phyloP scores from a whole-genome alignment of 2,329 filamentous ascomycete genomes.

The Rutstroemia sp. region DNA sequence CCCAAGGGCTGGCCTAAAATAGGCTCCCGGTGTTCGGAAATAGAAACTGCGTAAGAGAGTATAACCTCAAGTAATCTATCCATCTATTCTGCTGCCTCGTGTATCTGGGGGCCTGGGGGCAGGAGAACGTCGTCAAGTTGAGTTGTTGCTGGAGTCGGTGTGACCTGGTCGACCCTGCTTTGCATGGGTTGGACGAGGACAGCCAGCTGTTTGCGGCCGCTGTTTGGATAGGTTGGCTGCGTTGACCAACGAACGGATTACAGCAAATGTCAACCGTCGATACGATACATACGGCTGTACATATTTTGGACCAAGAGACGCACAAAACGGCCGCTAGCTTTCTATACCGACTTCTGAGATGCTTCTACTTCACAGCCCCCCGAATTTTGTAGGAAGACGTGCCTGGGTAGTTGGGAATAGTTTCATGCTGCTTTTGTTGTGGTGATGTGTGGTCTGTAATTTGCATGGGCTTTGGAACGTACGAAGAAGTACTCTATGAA shows the following conservation, averaged over 20 bases:
- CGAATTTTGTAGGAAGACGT: background rate
- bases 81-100: too few species aligned
- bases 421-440: conserved; percentile 5
- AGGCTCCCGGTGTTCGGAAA: background rate
- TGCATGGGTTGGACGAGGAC: background rate
- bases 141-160: background rate
- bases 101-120: too few species aligned
- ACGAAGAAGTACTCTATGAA: too few species aligned
- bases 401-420: background rate
- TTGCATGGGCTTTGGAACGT: too few species aligned
- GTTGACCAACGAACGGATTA: background rate
- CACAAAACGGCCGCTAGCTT: background rate
- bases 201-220: too few species aligned
- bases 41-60: too few species aligned
- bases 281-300: background rate
- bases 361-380: conserved; percentile 5
- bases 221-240: too few species aligned
- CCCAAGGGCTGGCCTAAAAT: background rate
- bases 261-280: background rate
- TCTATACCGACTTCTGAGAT: background rate
- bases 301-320: background rate
- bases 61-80: too few species aligned
- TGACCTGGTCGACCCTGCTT: background rate
- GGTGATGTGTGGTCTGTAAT: too few species aligned
- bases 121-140: too few species aligned